Evolutionary conservation across 139 green algal species (phyloP), one percentile per base, ranked within the genome.

Genomic region (Ulvella scutata): DNA sequence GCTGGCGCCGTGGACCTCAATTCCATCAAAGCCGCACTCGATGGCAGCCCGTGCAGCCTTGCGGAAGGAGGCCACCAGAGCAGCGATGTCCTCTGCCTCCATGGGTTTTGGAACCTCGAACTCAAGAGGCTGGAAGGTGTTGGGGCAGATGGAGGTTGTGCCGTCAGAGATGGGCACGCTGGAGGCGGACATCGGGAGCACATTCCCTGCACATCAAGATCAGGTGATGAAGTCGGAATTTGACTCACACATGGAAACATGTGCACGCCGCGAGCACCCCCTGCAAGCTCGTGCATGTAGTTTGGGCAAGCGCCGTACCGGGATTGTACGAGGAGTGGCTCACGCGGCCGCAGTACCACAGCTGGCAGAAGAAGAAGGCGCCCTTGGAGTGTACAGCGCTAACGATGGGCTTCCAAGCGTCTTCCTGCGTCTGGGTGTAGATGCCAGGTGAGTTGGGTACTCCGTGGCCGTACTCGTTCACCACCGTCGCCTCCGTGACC

Each of bases 341-440:
- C 2, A 79, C 85, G 3, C 87, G 75, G 39, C 87, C 89, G 33
- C 76, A 75, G 61, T 94, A 88, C 87, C 89, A 96, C 6, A 95
- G 77, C 84, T 96, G 90, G 74, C 74, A 82, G 84, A 90, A 90
- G 78, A 96, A 92, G 9, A 83, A 3, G 2, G 79, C 82, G 1
- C 87, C 88, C 80, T 91, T 92, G 51, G 83, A 86, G 2, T 92
- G 67, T 26, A 96, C 89, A 0, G 89, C 88, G 67, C 84, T 28
- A 1, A 87, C 77, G 4, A 96, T 80, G 3, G 87, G 88, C 84
- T 93, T 91, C 91, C 91, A 96, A 0, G 79, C 90, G 35, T 91
- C 86, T n/a, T 92, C 37, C 60, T 96, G 91, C 83, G 93, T 80
- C 20, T 82, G n/a, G 0, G 77, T 87, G 79, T 88, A 89, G 13